phyloP scores from a whole-genome alignment of 805 yeast genomes.

The Teunomyces lycoperdinae region DNA sequence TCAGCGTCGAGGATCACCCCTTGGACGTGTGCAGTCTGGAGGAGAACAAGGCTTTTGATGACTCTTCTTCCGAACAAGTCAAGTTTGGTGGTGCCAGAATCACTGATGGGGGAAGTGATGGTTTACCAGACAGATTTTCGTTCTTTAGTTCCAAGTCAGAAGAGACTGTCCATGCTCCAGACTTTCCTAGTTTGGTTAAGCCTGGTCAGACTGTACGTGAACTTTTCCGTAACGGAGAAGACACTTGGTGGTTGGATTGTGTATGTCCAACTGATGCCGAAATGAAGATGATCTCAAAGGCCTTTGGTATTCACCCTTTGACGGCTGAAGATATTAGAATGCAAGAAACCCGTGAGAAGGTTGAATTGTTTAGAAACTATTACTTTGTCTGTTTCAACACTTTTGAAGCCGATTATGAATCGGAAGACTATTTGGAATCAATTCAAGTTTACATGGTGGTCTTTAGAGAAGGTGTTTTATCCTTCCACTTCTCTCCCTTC shows the following conservation, averaged over 20 bases:
- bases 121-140: slow-evolving; percentile 53
- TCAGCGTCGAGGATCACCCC: slow-evolving; percentile 20
- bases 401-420: slow-evolving; percentile 69
- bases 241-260: slow-evolving; percentile 69
- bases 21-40: slow-evolving; percentile 16
- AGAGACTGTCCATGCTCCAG: slow-evolving; percentile 28
- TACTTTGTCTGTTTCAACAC: slow-evolving; percentile 97
- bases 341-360: slow-evolving; percentile 97
- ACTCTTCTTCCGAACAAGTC: slow-evolving; percentile 30
- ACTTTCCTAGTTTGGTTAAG: slow-evolving; percentile 20
- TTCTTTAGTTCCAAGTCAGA: slow-evolving; percentile 26
- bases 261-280: slow-evolving; percentile 91
- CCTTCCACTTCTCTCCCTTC: slow-evolving; percentile 28
- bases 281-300: slow-evolving; percentile 87
- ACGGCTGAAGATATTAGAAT: slow-evolving; percentile 96
- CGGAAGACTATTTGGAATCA: slow-evolving; percentile 32
- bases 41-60: slow-evolving; percentile 10
- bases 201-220: slow-evolving; percentile 21
- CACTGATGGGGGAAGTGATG: slow-evolving; percentile 21
- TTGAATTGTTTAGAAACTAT: slow-evolving; percentile 83
- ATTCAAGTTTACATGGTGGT: slow-evolving; percentile 27
- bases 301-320: slow-evolving; percentile 96
- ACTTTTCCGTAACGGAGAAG: slow-evolving; percentile 23
- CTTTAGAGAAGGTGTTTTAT: slow-evolving; percentile 26
- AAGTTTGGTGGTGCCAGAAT: slow-evolving; percentile 39